Percentiles rank a stretch among this genome's conserved stretches.
These are phyloP conservation scores for Petunia hybrid DNA, from an alignment of 305 asterid species.

Conservation along the genomic window DNA sequence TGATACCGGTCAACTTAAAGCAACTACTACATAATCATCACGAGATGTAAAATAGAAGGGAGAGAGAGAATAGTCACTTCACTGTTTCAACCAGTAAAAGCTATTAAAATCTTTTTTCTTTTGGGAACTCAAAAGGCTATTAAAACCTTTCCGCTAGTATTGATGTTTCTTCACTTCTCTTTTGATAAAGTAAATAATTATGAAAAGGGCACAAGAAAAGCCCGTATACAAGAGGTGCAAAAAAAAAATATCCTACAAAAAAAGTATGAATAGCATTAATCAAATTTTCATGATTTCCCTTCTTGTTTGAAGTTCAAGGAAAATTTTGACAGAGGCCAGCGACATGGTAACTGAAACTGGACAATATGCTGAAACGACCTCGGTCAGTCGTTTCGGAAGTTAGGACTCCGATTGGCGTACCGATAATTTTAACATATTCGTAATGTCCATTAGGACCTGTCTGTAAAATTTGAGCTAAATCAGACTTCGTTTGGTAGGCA, in stretches of 20 bases:
- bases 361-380: too few species aligned
- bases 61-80: neutral
- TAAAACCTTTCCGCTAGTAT: neutral
- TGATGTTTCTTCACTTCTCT: constrained; percentile 3
- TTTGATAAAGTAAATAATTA: too few species aligned
- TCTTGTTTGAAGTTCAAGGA: neutral
- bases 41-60: neutral
- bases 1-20: neutral
- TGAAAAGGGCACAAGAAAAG: too few species aligned
- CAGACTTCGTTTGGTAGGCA: too few species aligned
- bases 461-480: too few species aligned
- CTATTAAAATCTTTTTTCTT: neutral
- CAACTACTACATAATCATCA: neutral
- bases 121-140: neutral
- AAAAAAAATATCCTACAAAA: too few species aligned
- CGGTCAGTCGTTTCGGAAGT: too few species aligned
- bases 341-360: neutral
- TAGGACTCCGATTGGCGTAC: too few species aligned
- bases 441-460: too few species aligned
- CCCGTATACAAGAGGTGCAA: too few species aligned
- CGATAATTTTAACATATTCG: too few species aligned
- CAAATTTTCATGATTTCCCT: neutral
- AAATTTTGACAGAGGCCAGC: neutral
- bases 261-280: neutral
- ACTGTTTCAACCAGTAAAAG: neutral